Percentiles rank a stretch among this genome's conserved stretches.
phyloP scores from a whole-genome alignment of 1,284 basidiomycete genomes.

The Chalciporus piperatoides region DNA sequence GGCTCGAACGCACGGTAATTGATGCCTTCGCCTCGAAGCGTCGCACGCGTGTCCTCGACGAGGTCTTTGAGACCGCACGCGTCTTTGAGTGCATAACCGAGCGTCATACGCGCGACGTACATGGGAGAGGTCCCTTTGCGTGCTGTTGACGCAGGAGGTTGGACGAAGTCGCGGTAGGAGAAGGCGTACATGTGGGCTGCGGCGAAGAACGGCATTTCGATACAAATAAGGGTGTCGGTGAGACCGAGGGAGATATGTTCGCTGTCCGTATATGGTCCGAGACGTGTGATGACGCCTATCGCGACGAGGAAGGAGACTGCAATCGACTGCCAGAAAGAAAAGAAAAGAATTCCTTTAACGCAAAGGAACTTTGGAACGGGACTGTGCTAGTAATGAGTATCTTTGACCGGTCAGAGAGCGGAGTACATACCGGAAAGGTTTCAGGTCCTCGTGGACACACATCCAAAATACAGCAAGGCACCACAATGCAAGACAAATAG shows the following conservation, averaged over 20 bases:
- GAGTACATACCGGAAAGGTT: slow-evolving; percentile 72
- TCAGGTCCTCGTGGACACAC: slow-evolving; percentile 80
- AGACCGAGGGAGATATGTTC: slow-evolving; percentile 90
- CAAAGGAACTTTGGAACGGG: slow-evolving; percentile 94
- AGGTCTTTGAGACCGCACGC: slow-evolving; percentile 87
- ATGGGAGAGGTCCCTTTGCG: slow-evolving; percentile 9
- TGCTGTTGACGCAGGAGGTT: slow-evolving; percentile 42
- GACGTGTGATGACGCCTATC: slow-evolving; percentile 66
- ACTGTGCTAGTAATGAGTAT: slow-evolving; percentile 32
- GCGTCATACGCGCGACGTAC: slow-evolving; percentile 83
- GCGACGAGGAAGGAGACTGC: slow-evolving; percentile 87
- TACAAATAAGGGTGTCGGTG: slow-evolving; percentile 87
- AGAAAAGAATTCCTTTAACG: slow-evolving; percentile 97
- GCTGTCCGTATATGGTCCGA: slow-evolving; percentile 86
- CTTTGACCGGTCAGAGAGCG: neutral
- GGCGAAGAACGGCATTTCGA: slow-evolving; percentile 98
- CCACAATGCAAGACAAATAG: slow-evolving; percentile 74
- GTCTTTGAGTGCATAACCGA: slow-evolving; percentile 85
- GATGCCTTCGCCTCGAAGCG: slow-evolving; percentile 86
- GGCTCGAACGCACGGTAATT: slow-evolving; percentile 96
- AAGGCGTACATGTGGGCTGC: slow-evolving; percentile 91
- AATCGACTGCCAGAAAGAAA: slow-evolving; percentile 97
- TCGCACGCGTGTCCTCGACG: slow-evolving; percentile 79
- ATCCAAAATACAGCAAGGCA: slow-evolving; percentile 96
- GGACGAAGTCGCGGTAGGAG: slow-evolving; percentile 80